phyloP scores from a whole-genome alignment of 805 yeast genomes.

The Danielia reshetovae region DNA sequence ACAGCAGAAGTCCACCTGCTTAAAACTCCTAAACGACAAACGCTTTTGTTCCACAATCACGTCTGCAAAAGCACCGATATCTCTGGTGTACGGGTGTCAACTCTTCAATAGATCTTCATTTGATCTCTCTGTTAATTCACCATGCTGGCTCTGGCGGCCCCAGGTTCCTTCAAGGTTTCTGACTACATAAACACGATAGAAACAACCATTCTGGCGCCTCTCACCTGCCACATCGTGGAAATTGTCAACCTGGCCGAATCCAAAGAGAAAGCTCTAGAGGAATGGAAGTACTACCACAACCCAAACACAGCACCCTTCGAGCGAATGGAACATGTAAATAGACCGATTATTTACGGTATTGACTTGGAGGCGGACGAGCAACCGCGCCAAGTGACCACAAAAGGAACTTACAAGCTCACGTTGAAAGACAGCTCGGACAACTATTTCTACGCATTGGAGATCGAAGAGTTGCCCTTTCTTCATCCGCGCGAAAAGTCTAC shows the following conservation, averaged over 20 bases:
- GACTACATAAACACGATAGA: slow-evolving; percentile 7
- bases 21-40: no score
- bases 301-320: slow-evolving; percentile 61
- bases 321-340: slow-evolving; percentile 42
- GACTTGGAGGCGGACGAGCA: slow-evolving; percentile 38
- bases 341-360: slow-evolving; percentile 37
- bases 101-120: no score
- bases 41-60: no score
- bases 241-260: slow-evolving; percentile 53
- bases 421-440: slow-evolving; percentile 52
- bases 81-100: no score
- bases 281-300: slow-evolving; percentile 47
- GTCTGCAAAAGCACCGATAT: no score
- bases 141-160: slow-evolving; percentile 4
- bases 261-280: slow-evolving; percentile 50
- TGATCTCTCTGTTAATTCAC: no score
- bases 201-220: slow-evolving; percentile 13
- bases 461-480: slow-evolving; percentile 49
- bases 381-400: slow-evolving; percentile 1
- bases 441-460: slow-evolving; percentile 55
- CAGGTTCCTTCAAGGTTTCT: slow-evolving; percentile 9
- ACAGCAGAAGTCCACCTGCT: no score
- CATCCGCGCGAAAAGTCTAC: slow-evolving; percentile 19
- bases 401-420: slow-evolving; percentile 47
- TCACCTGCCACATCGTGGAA: slow-evolving; percentile 53